Conservation (phyloP, 2,329 filamentous ascomycete genomes). For the Sarocladiaceae sp. region DNA sequence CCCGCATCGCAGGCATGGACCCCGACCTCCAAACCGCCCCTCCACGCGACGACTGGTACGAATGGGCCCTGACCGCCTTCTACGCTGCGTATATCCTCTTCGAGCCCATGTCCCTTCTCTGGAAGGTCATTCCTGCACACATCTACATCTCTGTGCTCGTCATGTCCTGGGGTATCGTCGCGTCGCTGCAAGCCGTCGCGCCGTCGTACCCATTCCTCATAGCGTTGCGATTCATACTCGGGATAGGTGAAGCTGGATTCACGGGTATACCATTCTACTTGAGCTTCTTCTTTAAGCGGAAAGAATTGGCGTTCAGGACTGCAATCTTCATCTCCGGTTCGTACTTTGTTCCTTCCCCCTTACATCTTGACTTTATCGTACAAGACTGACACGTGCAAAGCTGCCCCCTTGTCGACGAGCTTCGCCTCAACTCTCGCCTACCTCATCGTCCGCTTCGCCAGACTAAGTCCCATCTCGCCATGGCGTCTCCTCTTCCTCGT, state of each 20-base stretch:
- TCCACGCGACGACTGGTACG: slow-evolving; percentile 45
- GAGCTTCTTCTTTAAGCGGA: slow-evolving; percentile 59
- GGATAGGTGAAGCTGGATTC: slow-evolving; percentile 63
- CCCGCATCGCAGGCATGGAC: slow-evolving; percentile 60
- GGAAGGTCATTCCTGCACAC: slow-evolving; percentile 56
- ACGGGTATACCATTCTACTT: slow-evolving; percentile 60
- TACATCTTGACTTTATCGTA: too few relatives aligned
- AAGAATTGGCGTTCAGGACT: slow-evolving; percentile 79
- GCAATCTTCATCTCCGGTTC: slow-evolving; percentile 77
- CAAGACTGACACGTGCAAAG: slow-evolving; percentile 29
- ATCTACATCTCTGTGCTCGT: slow-evolving; percentile 60
- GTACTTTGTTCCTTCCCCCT: slow-evolving; percentile 12
- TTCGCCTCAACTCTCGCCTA: slow-evolving; percentile 76
- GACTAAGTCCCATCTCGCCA: slow-evolving; percentile 64
- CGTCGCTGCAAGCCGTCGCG: slow-evolving; percentile 66
- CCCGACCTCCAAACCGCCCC: slow-evolving; percentile 51
- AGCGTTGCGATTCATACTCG: slow-evolving; percentile 51
- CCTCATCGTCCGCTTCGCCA: slow-evolving; percentile 67
- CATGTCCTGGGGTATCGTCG: slow-evolving; percentile 72
- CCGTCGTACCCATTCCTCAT: slow-evolving; percentile 60
- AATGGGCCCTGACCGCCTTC: slow-evolving; percentile 58
- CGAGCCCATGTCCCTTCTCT: slow-evolving; percentile 62
- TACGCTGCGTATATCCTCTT: slow-evolving; percentile 61
- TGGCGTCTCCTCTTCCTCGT: slow-evolving; percentile 84
- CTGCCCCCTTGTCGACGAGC: slow-evolving; percentile 74